Percentiles rank a stretch among this genome's conserved stretches.
Conservation (phyloP, 2,329 filamentous ascomycete genomes). For the Arthrobotrys musiformis region DNA sequence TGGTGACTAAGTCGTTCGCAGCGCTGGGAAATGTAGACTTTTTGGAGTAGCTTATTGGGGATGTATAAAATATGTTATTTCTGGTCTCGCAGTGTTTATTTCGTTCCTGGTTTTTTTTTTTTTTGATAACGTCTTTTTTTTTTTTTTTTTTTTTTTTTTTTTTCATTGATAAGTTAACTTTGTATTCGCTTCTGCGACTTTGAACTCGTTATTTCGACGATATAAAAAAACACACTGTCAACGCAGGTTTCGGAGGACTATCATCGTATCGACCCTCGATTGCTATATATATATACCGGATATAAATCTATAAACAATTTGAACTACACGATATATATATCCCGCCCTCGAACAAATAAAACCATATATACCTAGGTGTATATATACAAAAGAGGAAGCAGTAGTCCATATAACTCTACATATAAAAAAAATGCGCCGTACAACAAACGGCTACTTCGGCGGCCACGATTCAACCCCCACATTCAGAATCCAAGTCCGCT, state of each 20-base stretch:
- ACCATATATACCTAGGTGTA: no score
- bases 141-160: neutral
- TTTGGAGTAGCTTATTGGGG: neutral
- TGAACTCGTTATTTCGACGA: no score
- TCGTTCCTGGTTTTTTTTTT: neutral
- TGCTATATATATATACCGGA: no score
- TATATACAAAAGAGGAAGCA: neutral
- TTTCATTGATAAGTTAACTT: neutral
- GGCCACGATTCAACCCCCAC: neutral
- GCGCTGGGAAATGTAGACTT: no score
- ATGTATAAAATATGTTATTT: neutral
- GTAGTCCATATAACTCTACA: neutral
- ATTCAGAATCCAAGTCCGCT: neutral
- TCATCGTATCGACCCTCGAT: no score
- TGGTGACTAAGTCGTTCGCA: neutral
- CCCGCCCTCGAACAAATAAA: no score
- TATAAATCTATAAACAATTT: no score
- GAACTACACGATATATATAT: no score
- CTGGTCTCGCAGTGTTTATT: no score
- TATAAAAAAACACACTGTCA: constrained; percentile 6
- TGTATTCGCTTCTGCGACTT: no score
- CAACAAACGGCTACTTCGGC: neutral
- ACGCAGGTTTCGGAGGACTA: neutral
- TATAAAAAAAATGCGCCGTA: neutral
- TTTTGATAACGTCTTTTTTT: neutral